phyloP scores from a whole-genome alignment of 192 early-diverging fungal genomes.

The Linnemannia schmuckeri region DNA sequence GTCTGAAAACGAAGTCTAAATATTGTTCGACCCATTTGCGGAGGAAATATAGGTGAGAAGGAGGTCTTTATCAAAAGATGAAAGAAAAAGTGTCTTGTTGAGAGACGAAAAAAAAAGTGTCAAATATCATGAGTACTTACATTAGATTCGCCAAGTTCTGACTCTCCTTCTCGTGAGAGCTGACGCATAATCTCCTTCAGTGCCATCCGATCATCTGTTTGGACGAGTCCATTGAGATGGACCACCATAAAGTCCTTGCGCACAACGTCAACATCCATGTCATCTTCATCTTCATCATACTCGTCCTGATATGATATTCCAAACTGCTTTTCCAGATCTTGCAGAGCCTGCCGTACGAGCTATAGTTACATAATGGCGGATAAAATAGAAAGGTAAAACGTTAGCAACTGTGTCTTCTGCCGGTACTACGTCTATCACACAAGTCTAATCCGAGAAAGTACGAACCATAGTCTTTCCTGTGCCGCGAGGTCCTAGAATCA shows the following conservation, averaged over 20 bases:
- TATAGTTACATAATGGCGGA: background rate
- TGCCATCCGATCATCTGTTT: constrained; percentile 86
- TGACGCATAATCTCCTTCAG: constrained; percentile 88
- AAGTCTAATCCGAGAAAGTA: background rate
- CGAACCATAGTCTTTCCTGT: constrained; percentile 56
- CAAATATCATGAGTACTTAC: constrained; percentile 18
- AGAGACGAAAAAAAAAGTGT: background rate
- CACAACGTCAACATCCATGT: constrained; percentile 14
- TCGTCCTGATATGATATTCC: background rate
- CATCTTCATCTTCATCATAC: constrained; percentile 21
- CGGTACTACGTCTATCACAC: background rate
- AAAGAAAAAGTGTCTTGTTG: background rate
- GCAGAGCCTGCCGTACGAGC: constrained; percentile 59
- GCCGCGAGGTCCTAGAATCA: constrained; percentile 86
- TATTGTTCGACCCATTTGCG: constrained; percentile 6
- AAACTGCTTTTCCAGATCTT: constrained; percentile 45
- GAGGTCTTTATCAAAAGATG: too few species aligned
- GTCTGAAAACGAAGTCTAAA: constrained; percentile 78
- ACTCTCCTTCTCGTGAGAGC: constrained; percentile 71
- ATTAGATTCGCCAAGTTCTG: constrained; percentile 61
- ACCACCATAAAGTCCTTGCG: constrained; percentile 73
- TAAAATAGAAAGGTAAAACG: background rate
- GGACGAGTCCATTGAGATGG: constrained; percentile 80
- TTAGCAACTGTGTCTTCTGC: background rate
- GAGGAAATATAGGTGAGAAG: background rate